Evolutionary conservation across 2,329 filamentous ascomycete species (phyloP).

Genomic region (Fusarium sp.): DNA sequence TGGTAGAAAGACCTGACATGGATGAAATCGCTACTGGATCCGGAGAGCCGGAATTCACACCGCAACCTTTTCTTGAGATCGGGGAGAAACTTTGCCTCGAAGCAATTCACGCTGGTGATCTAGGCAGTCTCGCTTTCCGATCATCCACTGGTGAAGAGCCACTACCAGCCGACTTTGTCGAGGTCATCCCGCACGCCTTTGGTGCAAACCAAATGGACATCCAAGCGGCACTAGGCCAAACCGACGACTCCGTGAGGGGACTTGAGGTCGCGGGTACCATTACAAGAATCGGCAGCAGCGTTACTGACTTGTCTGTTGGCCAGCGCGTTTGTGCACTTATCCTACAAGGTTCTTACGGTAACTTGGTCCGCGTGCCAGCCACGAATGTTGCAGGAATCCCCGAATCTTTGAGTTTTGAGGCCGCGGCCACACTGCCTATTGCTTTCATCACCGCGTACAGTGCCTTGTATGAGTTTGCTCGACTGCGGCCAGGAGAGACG

Average conservation of each 20-base stretch:
- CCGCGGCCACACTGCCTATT: slow-evolving; percentile 18
- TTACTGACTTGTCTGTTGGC: background rate
- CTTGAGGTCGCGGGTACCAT: background rate
- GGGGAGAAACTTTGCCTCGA: too few species aligned
- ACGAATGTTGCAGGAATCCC: slow-evolving; percentile 4
- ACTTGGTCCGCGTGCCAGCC: background rate
- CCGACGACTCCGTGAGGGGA: background rate
- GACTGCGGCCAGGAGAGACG: slow-evolving; percentile 30
- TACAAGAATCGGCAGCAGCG: background rate
- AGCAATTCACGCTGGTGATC: too few species aligned
- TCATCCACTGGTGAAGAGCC: too few species aligned
- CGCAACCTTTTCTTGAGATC: too few species aligned
- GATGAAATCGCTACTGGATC: too few species aligned
- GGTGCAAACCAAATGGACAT: background rate
- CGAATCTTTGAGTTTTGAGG: slow-evolving; percentile 20
- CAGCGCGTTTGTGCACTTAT: background rate
- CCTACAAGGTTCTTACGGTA: background rate
- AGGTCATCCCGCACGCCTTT: too few species aligned
- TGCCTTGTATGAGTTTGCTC: slow-evolving; percentile 19
- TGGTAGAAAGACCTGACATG: too few species aligned
- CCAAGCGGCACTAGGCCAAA: background rate
- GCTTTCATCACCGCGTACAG: slow-evolving; percentile 30
- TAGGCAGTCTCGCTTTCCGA: too few species aligned
- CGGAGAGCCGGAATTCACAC: too few species aligned
- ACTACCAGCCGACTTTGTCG: too few species aligned